phyloP scores from a whole-genome alignment of 768 basidiomycete genomes.

The Auriculariales sp. region DNA sequence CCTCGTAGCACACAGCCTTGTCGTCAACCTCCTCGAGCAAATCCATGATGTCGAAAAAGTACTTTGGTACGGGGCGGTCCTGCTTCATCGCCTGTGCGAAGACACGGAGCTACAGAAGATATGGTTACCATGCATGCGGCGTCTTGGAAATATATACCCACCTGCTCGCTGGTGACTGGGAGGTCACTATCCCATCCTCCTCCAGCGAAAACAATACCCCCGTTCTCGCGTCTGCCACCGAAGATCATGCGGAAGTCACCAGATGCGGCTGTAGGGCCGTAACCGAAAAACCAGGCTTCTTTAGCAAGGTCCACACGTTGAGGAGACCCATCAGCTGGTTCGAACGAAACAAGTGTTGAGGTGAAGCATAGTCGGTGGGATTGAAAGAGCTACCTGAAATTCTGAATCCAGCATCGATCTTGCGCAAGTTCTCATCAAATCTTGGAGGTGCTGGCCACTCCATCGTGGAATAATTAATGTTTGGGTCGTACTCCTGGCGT shows the following conservation, averaged over 20 bases:
- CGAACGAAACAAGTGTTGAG: too few relatives aligned
- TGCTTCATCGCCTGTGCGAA: neutral
- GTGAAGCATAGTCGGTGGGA: too few relatives aligned
- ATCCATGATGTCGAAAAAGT: slow-evolving; percentile 16
- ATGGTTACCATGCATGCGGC: too few relatives aligned
- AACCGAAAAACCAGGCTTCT: too few relatives aligned
- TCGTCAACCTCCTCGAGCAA: slow-evolving; percentile 15
- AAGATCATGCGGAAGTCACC: too few relatives aligned
- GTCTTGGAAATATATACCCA: too few relatives aligned
- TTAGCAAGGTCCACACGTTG: too few relatives aligned
- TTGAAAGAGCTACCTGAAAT: neutral
- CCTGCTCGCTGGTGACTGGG: neutral
- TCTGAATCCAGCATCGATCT: neutral
- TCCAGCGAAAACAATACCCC: neutral
- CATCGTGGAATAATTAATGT: slow-evolving; percentile 11
- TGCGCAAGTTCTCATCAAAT: neutral
- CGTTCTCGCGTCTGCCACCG: too few relatives aligned
- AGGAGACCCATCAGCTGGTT: too few relatives aligned
- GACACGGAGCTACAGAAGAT: neutral
- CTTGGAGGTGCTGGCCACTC: neutral
- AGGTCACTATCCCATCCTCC: neutral
- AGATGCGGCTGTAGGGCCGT: too few relatives aligned
- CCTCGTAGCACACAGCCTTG: neutral
- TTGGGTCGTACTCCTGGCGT: slow-evolving; percentile 13
- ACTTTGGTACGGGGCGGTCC: slow-evolving; percentile 11